Conservation (phyloP, 2,329 filamentous ascomycete genomes). For the Didymella sp. region DNA sequence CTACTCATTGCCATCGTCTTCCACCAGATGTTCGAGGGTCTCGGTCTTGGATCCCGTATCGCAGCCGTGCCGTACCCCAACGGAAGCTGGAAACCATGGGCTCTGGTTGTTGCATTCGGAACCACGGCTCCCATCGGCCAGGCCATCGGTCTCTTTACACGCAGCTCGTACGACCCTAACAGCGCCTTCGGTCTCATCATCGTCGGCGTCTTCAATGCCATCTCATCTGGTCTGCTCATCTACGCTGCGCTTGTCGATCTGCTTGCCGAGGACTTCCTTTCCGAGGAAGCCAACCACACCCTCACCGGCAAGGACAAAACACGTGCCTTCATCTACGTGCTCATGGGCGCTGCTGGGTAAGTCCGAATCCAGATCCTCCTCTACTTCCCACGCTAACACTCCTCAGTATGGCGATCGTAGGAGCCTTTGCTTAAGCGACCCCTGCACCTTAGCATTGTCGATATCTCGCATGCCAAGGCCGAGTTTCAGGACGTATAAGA, state of each 20-base stretch:
- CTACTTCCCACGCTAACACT: slow-evolving; percentile 10
- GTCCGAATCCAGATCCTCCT: slow-evolving; percentile 29
- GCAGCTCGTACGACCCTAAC: slow-evolving; percentile 67
- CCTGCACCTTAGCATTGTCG: neutral
- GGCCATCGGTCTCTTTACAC: slow-evolving; percentile 65
- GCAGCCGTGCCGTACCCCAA: slow-evolving; percentile 65
- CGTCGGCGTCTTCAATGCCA: slow-evolving; percentile 70
- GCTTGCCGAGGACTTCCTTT: slow-evolving; percentile 70
- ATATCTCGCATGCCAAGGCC: neutral
- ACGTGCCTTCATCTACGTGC: slow-evolving; percentile 56
- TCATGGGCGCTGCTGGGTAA: slow-evolving; percentile 44
- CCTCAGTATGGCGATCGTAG: slow-evolving; percentile 46
- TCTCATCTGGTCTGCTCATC: slow-evolving; percentile 67
- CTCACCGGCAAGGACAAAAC: slow-evolving; percentile 63
- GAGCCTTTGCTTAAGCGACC: slow-evolving; percentile 44
- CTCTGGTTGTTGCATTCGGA: slow-evolving; percentile 68
- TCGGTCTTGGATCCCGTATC: slow-evolving; percentile 68
- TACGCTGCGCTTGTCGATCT: slow-evolving; percentile 70
- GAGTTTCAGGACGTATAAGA: slow-evolving; percentile 1
- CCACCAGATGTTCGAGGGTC: slow-evolving; percentile 69
- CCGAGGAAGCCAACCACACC: slow-evolving; percentile 52
- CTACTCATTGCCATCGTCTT: slow-evolving; percentile 68
- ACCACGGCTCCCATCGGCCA: slow-evolving; percentile 70
- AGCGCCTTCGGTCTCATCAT: slow-evolving; percentile 70
- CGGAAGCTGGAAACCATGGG: slow-evolving; percentile 65